Percentiles rank a stretch among this genome's conserved stretches.
These are phyloP conservation scores for Tuber magnatum DNA, from an alignment of 495 filamentous ascomycete genomes.

Conservation along the genomic window DNA sequence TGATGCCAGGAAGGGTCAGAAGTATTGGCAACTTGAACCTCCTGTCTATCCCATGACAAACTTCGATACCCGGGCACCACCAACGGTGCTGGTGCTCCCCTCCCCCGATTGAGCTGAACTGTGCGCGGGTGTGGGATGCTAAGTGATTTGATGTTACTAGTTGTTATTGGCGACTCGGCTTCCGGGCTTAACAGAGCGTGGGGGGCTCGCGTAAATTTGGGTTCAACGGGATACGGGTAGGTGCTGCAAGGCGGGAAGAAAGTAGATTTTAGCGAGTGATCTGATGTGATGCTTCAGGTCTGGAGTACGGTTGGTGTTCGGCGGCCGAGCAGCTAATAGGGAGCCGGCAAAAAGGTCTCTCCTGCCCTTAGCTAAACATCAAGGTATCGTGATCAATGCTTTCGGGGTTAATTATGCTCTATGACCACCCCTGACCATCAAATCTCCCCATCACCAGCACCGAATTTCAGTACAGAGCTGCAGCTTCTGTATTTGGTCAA, in stretches of 20 bases:
- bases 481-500: background rate
- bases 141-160: background rate
- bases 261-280: background rate
- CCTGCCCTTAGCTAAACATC: background rate
- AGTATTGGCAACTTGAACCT: no score
- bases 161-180: background rate
- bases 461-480: conserved; percentile 2
- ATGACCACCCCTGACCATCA: background rate
- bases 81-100: no score
- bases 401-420: background rate
- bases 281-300: background rate
- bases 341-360: background rate
- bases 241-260: background rate
- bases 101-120: no score
- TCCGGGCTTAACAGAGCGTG: background rate
- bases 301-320: background rate
- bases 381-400: background rate
- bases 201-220: background rate
- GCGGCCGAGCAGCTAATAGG: background rate
- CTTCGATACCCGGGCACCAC: no score
- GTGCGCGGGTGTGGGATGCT: no score
- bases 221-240: background rate
- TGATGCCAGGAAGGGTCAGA: no score
- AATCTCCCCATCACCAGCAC: background rate
- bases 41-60: no score